Evolutionary conservation across 257 asterid genomes (phyloP).

Genomic region (Solanum clarkiae): DNA sequence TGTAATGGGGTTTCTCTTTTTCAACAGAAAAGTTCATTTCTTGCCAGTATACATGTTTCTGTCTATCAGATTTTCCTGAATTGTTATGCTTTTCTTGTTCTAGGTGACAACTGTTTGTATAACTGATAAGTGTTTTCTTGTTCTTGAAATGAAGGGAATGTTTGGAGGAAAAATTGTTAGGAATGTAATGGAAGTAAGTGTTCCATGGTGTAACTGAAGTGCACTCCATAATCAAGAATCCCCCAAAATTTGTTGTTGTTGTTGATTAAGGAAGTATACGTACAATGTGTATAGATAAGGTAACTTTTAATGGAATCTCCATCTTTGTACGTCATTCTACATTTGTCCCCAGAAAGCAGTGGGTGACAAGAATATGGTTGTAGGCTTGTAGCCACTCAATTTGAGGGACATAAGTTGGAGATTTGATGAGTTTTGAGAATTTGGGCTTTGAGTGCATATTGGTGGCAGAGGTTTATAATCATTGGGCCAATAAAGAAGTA

Average conservation of each 20-base stretch:
- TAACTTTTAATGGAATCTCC: neutral
- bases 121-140: neutral
- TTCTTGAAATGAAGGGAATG: constrained; percentile 16
- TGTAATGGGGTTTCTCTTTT: constrained; percentile 15
- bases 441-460: neutral
- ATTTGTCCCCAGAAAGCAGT: neutral
- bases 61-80: constrained; percentile 5
- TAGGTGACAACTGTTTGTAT: constrained; percentile 37
- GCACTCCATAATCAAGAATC: constrained; percentile 35
- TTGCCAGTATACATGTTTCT: constrained; percentile 13
- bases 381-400: neutral
- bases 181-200: constrained; percentile 48
- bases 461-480: neutral
- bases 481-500: neutral
- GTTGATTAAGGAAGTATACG: neutral
- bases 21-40: constrained; percentile 26
- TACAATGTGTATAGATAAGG: neutral
- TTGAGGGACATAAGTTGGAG: neutral
- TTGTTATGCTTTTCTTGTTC: constrained; percentile 37
- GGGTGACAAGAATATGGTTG: neutral
- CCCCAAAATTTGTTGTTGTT: neutral
- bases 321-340: neutral
- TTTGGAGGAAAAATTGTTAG: constrained; percentile 22
- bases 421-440: neutral
- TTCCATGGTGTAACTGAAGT: constrained; percentile 57